phyloP scores from a whole-genome alignment of 2,329 filamentous ascomycete species.

The Calonectria henricotiae region DNA sequence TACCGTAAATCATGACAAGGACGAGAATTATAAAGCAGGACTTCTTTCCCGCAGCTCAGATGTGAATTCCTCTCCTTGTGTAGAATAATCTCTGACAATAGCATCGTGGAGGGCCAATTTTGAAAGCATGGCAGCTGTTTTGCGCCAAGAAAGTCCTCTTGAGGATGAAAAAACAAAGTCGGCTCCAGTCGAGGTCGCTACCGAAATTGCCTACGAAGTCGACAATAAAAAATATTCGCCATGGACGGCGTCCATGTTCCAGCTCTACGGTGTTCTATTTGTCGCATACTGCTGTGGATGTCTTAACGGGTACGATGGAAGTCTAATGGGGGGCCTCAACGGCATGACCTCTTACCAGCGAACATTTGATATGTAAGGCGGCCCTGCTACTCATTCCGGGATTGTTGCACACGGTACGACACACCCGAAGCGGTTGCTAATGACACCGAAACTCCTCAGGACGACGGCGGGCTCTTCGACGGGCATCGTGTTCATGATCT shows the following conservation, averaged over 20 bases:
- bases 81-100: background rate
- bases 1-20: background rate
- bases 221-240: constrained; percentile 61
- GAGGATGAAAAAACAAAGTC: background rate
- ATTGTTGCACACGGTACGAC: background rate
- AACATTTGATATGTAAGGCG: constrained; percentile 42
- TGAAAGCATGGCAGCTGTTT: background rate
- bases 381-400: too few relatives aligned
- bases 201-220: constrained; percentile 61
- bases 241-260: constrained; percentile 68
- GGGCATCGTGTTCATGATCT: constrained; percentile 62
- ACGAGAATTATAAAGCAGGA: constrained; percentile 9
- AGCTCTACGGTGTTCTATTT: constrained; percentile 66
- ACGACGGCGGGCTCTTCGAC: constrained; percentile 42
- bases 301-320: constrained; percentile 54
- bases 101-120: background rate
- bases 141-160: background rate
- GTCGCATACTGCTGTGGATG: constrained; percentile 70
- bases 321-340: constrained; percentile 50
- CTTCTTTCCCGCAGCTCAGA: too few relatives aligned
- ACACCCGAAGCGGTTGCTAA: background rate
- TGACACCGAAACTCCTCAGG: constrained; percentile 18
- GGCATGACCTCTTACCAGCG: constrained; percentile 51
- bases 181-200: constrained; percentile 47
- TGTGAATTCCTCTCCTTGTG: background rate